These are phyloP conservation scores for Stephania yunnanensis DNA, from an alignment of 164 flowering plant species.

Conservation along the genomic window DNA sequence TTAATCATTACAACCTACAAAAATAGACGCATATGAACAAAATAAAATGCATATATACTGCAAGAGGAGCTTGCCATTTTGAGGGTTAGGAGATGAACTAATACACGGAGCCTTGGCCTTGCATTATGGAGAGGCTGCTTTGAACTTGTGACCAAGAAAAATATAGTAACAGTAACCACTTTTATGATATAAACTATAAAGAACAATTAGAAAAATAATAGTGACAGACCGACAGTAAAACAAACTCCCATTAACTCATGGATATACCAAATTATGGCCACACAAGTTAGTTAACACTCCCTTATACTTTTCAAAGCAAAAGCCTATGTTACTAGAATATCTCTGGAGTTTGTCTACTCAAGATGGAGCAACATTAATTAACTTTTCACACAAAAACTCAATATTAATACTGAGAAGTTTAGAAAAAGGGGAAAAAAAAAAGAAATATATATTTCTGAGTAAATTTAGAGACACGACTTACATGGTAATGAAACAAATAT, in stretches of 20 bases:
- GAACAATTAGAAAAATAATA: no score
- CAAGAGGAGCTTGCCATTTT: no score
- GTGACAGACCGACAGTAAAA: no score
- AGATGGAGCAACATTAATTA: background rate
- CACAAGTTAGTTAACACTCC: background rate
- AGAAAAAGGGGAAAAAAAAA: background rate
- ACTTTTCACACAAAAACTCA: background rate
- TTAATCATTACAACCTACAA: no score
- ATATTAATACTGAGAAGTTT: background rate
- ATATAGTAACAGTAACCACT: no score
- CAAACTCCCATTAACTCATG: background rate
- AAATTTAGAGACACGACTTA: constrained; percentile 27
- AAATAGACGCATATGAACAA: no score
- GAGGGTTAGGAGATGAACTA: no score
- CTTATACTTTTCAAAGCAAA: background rate
- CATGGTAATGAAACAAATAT: constrained; percentile 52
- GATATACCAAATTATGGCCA: background rate
- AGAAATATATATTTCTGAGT: background rate
- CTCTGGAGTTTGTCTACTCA: background rate
- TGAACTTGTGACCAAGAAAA: no score
- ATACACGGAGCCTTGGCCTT: no score
- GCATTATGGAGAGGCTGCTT: no score
- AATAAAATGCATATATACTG: no score
- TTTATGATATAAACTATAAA: no score
- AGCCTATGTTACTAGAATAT: background rate